Percentiles rank a stretch among this genome's conserved stretches.
These are phyloP conservation scores for Cymbidium sinense DNA, from an alignment of 106 monocot species.

Conservation along the genomic window DNA sequence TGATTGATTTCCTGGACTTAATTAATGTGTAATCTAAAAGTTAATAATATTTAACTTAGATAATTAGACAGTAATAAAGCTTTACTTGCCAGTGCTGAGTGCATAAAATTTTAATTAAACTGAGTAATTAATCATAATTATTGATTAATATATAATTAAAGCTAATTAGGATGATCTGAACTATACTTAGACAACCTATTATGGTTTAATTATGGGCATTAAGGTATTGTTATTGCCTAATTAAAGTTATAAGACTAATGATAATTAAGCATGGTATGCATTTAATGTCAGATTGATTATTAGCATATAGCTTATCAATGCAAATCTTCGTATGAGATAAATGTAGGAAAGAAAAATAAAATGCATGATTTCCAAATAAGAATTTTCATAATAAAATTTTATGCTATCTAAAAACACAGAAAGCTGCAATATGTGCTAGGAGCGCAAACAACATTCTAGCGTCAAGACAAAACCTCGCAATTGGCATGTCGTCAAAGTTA, in stretches of 20 bases:
- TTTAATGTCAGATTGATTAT: neutral
- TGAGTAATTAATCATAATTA: neutral
- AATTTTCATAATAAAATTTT: constrained; percentile 2
- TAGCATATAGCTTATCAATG: neutral
- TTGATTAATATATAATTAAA: neutral
- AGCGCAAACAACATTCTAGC: neutral
- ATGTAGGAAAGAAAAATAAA: neutral
- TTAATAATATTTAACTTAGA: neutral
- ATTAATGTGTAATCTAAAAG: neutral
- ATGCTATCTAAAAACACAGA: neutral
- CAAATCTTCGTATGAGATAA: neutral
- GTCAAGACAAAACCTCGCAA: too few relatives aligned
- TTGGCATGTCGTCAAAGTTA: too few relatives aligned
- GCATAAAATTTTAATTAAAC: neutral
- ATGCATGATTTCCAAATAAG: neutral
- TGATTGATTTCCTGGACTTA: neutral
- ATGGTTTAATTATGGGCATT: neutral
- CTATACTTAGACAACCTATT: neutral
- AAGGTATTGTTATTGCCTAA: neutral
- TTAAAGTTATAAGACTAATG: neutral
- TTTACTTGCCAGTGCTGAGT: neutral
- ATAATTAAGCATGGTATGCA: neutral
- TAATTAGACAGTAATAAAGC: neutral
- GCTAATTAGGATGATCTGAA: neutral
- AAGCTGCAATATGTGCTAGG: neutral